Conservation (phyloP, 257 asterid genomes). For the Lycium ferocissimum region DNA sequence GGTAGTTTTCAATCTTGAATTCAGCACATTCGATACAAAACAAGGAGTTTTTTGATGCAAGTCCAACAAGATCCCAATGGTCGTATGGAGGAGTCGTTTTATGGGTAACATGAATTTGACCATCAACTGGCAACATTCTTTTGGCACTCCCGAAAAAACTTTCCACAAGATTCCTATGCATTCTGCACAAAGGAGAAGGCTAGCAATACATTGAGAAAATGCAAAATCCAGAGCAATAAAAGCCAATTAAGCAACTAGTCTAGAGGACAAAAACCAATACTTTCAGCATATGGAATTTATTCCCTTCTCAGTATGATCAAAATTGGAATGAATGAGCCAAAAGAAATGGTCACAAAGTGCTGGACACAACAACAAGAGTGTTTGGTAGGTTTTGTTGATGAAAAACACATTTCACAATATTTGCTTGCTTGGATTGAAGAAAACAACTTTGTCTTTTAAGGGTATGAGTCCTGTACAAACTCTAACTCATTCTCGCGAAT, state of each 20-base stretch:
- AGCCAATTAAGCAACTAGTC: background rate
- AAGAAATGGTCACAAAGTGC: background rate
- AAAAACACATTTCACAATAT: background rate
- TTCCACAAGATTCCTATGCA: conserved; percentile 55
- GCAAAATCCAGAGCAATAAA: background rate
- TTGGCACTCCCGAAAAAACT: conserved; percentile 55
- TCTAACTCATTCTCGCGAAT: background rate
- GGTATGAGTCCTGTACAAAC: background rate
- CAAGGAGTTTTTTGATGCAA: conserved; percentile 45
- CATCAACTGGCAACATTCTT: conserved; percentile 44
- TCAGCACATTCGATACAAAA: conserved; percentile 33
- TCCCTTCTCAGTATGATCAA: background rate
- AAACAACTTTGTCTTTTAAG: background rate
- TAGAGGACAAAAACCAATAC: background rate
- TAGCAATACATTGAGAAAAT: background rate
- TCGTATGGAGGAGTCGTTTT: conserved; percentile 50
- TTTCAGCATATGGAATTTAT: background rate
- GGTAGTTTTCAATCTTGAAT: conserved; percentile 55
- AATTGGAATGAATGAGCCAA: background rate
- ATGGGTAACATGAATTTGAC: conserved; percentile 66
- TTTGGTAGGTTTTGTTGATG: background rate
- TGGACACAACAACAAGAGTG: background rate
- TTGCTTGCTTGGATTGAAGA: background rate
- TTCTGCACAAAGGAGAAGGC: conserved; percentile 39
- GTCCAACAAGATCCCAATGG: conserved; percentile 55